These are phyloP conservation scores for Globisporangium alternatum DNA, from an alignment of 352 stramenopile species.

Conservation along the genomic window DNA sequence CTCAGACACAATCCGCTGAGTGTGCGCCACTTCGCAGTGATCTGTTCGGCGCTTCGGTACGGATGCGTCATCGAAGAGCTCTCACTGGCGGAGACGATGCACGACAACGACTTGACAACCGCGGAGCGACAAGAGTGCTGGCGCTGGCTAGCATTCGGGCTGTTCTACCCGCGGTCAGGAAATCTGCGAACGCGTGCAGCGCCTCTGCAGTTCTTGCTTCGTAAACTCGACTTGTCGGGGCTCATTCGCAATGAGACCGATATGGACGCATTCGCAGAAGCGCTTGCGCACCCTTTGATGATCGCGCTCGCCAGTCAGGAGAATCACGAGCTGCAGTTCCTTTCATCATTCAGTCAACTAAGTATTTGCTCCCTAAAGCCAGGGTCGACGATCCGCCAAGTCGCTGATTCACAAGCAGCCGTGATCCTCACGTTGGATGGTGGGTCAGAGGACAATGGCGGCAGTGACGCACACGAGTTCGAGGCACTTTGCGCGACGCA, in stretches of 20 bases:
- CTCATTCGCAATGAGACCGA: not conserved
- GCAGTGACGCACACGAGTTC: not conserved
- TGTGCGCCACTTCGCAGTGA: not conserved
- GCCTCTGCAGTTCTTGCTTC: not conserved
- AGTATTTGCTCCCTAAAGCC: not conserved
- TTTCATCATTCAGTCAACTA: not conserved
- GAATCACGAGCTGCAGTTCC: too few species aligned
- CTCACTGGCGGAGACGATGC: not conserved
- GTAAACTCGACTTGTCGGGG: not conserved
- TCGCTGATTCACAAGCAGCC: not conserved
- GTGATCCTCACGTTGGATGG: not conserved
- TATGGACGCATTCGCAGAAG: not conserved
- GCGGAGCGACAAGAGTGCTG: not conserved
- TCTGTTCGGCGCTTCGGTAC: slow-evolving; percentile 4
- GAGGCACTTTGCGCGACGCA: not conserved
- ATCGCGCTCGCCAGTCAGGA: too few species aligned
- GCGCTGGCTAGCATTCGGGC: not conserved
- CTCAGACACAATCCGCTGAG: not conserved
- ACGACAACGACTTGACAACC: not conserved
- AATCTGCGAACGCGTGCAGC: not conserved
- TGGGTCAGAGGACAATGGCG: not conserved
- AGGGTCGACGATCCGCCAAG: not conserved
- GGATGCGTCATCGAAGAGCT: not conserved
- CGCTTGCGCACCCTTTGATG: too few species aligned
- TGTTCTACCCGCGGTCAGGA: not conserved